phyloP scores from a whole-genome alignment of 495 filamentous ascomycete species.

The Platismatia glauca region DNA sequence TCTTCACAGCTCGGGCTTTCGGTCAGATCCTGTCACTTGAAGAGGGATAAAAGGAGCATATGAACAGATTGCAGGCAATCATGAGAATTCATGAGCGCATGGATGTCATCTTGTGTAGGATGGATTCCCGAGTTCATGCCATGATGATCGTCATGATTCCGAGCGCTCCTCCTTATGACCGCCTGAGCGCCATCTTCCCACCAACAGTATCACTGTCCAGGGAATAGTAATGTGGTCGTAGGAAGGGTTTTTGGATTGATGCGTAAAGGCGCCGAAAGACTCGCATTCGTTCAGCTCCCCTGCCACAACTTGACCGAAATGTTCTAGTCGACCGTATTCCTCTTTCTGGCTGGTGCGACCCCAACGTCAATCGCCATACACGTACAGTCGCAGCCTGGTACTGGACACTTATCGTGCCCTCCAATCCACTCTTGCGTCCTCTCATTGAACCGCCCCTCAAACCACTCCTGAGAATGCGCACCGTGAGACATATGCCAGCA shows the following conservation, averaged over 20 bases:
- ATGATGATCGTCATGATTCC: not conserved
- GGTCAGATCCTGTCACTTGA: not conserved
- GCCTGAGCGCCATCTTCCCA: not conserved
- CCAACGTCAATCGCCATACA: slow-evolving; percentile 42
- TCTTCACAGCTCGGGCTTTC: not conserved
- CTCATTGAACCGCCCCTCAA: slow-evolving; percentile 37
- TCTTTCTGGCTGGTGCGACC: not conserved
- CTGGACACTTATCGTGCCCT: slow-evolving; percentile 71
- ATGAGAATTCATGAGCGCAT: not conserved
- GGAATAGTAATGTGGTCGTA: too few relatives aligned
- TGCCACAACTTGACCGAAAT: not conserved
- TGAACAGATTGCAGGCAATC: not conserved
- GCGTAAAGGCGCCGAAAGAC: not conserved
- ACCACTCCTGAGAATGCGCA: slow-evolving; percentile 85
- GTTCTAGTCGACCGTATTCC: not conserved
- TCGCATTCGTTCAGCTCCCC: not conserved
- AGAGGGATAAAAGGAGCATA: not conserved
- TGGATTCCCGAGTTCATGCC: not conserved
- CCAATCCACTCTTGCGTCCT: slow-evolving; percentile 61
- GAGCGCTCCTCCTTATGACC: not conserved
- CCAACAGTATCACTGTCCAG: not conserved
- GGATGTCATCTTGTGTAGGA: too few relatives aligned
- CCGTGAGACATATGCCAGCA: slow-evolving; percentile 89
- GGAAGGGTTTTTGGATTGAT: too few relatives aligned
- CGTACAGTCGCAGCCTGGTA: slow-evolving; percentile 78